These are phyloP conservation scores for Penicillium corylophilum DNA, from an alignment of 2,329 filamentous ascomycete genomes.

Conservation along the genomic window DNA sequence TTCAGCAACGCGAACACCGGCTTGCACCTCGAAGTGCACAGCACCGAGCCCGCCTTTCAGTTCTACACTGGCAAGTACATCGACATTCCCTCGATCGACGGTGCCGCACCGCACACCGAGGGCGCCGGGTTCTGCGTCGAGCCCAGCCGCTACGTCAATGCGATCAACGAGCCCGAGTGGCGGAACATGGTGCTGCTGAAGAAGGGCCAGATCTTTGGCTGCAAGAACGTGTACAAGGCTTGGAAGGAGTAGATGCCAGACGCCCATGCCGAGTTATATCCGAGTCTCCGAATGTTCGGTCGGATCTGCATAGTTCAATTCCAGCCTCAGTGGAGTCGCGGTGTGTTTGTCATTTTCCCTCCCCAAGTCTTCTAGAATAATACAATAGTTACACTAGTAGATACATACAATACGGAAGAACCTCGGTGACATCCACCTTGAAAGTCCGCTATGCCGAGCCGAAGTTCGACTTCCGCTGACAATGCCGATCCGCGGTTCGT, in stretches of 20 bases:
- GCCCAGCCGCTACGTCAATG: constrained; percentile 87
- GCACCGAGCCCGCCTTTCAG: constrained; percentile 94
- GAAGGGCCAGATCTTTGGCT: constrained; percentile 81
- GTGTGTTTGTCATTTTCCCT: not conserved
- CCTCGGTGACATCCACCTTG: not conserved
- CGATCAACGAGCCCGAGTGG: constrained; percentile 78
- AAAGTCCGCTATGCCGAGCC: not conserved
- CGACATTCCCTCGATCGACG: constrained; percentile 65
- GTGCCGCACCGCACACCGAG: constrained; percentile 61
- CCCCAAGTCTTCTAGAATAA: not conserved
- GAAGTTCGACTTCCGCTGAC: not conserved
- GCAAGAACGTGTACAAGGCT: constrained; percentile 76
- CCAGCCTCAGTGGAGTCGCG: not conserved
- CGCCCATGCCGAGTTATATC: not conserved
- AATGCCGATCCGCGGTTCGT: not conserved
- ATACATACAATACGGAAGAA: no score
- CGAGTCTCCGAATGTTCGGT: not conserved
- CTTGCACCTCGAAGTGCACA: constrained; percentile 80
- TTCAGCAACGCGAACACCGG: constrained; percentile 72
- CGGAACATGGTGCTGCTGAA: constrained; percentile 74
- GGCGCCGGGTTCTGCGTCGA: constrained; percentile 88
- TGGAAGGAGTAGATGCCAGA: constrained; percentile 63
- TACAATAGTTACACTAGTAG: no score
- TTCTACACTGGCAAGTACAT: constrained; percentile 92
- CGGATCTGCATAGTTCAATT: not conserved